These are phyloP conservation scores for Hapsidospora chrysogenum DNA, from an alignment of 495 filamentous ascomycete genomes.

Conservation along the genomic window DNA sequence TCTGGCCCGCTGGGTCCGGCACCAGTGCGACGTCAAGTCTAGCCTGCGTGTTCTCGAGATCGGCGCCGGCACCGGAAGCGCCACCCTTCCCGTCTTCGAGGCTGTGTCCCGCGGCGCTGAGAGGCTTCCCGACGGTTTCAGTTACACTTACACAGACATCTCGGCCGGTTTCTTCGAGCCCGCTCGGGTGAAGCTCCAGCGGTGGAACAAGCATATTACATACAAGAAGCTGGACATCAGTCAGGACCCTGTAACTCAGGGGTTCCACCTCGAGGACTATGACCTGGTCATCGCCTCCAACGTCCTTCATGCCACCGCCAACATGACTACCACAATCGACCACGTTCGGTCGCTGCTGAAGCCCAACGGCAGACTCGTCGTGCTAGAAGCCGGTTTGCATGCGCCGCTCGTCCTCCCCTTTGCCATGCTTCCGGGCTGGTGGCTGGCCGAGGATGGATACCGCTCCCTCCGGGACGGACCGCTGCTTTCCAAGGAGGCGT, in stretches of 20 bases:
- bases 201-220: slow-evolving; percentile 18
- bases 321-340: slow-evolving; percentile 14
- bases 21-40: neutral
- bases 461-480: slow-evolving; percentile 30
- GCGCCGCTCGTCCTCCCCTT: slow-evolving; percentile 19
- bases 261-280: slow-evolving; percentile 25
- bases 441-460: neutral
- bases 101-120: too few species aligned
- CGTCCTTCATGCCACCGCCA: slow-evolving; percentile 29
- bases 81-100: neutral
- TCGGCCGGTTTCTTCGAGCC: slow-evolving; percentile 32
- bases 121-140: neutral
- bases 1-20: neutral
- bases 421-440: slow-evolving; percentile 17
- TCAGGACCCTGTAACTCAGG: slow-evolving; percentile 27
- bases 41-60: slow-evolving; percentile 8
- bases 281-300: slow-evolving; percentile 36
- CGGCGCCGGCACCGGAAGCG: slow-evolving; percentile 4
- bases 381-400: slow-evolving; percentile 16
- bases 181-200: slow-evolving; percentile 25
- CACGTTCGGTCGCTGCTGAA: slow-evolving; percentile 18
- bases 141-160: slow-evolving; percentile 37
- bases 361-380: slow-evolving; percentile 20
- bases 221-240: slow-evolving; percentile 31
- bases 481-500: slow-evolving; percentile 13